These are phyloP conservation scores for Pseudocercospora crystallina DNA, from an alignment of 2,329 filamentous ascomycete species.

Conservation along the genomic window DNA sequence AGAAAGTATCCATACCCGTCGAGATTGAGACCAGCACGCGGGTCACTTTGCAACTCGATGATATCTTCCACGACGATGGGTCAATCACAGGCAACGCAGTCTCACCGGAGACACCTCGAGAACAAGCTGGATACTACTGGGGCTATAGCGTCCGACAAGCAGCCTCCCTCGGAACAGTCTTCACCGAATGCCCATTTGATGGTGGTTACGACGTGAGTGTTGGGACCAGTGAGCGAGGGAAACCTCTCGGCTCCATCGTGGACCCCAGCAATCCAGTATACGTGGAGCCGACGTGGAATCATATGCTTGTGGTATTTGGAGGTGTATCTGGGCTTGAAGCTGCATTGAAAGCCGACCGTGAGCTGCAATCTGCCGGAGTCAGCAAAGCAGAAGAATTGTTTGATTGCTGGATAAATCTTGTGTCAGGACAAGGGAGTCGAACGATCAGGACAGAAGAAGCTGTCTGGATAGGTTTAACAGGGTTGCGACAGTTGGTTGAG, in stretches of 20 bases:
- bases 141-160: slow-evolving; percentile 72
- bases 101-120: slow-evolving; percentile 66
- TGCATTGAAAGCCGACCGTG: slow-evolving; percentile 63
- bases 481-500: slow-evolving; percentile 53
- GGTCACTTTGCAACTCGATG: slow-evolving; percentile 68
- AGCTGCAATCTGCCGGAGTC: slow-evolving; percentile 62
- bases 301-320: slow-evolving; percentile 76
- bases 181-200: slow-evolving; percentile 73
- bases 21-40: slow-evolving; percentile 69
- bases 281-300: slow-evolving; percentile 49
- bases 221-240: slow-evolving; percentile 77
- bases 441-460: slow-evolving; percentile 84
- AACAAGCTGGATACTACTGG: slow-evolving; percentile 82
- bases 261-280: slow-evolving; percentile 49
- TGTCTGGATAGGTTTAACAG: slow-evolving; percentile 72
- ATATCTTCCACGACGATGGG: slow-evolving; percentile 34
- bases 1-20: slow-evolving; percentile 54
- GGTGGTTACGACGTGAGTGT: slow-evolving; percentile 80
- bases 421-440: slow-evolving; percentile 76
- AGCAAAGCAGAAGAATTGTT: slow-evolving; percentile 68
- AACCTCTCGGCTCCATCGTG: slow-evolving; percentile 30
- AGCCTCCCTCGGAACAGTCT: slow-evolving; percentile 66
- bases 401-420: slow-evolving; percentile 79
- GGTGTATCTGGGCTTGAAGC: slow-evolving; percentile 77
- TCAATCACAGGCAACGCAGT: slow-evolving; percentile 43